Conservation (phyloP, 352 stramenopile species). For the Pythium pyrilobum region DNA sequence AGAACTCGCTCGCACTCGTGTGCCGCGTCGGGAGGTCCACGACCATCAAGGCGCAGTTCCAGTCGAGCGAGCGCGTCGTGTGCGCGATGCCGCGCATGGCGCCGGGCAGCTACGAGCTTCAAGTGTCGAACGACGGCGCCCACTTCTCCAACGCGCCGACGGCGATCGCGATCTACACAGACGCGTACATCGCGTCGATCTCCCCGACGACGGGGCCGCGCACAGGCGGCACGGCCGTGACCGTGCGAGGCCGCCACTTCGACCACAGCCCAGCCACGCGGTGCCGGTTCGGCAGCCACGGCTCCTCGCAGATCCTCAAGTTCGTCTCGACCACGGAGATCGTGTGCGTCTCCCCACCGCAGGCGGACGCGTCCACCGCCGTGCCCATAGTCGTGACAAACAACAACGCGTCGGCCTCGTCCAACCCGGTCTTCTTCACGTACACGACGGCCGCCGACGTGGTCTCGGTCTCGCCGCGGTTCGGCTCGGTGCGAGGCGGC, state of each 20-base stretch:
- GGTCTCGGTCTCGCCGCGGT: conserved; percentile 45
- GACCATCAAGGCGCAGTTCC: conserved; percentile 38
- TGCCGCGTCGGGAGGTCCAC: conserved; percentile 80
- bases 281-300: conserved; percentile 78
- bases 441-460: conserved; percentile 55
- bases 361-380: conserved; percentile 29
- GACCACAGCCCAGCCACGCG: conserved; percentile 32
- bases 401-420: conserved; percentile 57
- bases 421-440: conserved; percentile 75
- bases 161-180: conserved; percentile 67
- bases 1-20: conserved; percentile 53
- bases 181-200: conserved; percentile 65
- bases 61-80: conserved; percentile 39
- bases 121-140: conserved; percentile 76
- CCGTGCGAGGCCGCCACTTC: conserved; percentile 83
- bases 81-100: conserved; percentile 56
- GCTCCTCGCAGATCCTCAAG: conserved; percentile 37
- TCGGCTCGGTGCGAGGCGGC: conserved; percentile 42
- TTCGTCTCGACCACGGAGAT: conserved; percentile 71
- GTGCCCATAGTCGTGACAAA: conserved; percentile 58
- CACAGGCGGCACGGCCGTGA: conserved; percentile 77
- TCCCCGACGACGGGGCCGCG: conserved; percentile 63
- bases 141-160: conserved; percentile 52
- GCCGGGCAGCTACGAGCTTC: conserved; percentile 54
- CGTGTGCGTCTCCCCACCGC: conserved; percentile 52